Evolutionary conservation across 2,329 filamentous ascomycete species (phyloP).

Genomic region (Chrysoporthe puriensis): DNA sequence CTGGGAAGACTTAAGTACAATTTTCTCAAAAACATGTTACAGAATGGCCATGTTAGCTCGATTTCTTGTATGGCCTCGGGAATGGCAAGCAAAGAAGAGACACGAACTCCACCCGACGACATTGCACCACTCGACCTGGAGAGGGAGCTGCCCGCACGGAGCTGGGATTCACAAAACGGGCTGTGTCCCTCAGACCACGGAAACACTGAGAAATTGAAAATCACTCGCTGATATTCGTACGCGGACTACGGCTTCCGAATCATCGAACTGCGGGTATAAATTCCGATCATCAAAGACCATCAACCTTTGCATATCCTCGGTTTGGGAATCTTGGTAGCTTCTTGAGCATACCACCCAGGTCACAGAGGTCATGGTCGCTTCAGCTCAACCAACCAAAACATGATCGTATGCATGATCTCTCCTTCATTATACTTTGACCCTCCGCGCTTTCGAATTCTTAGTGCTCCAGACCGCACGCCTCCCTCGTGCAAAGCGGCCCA

Average conservation of each 20-base stretch:
- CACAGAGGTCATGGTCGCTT: too few species aligned
- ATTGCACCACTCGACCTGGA: not conserved
- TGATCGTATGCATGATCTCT: not conserved
- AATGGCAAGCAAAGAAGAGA: not conserved
- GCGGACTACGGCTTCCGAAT: not conserved
- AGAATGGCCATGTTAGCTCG: not conserved
- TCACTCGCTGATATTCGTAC: not conserved
- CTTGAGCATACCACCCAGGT: too few species aligned
- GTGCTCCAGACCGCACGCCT: conserved; percentile 3
- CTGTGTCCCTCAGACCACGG: not conserved
- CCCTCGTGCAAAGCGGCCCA: conserved; percentile 12
- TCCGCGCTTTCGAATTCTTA: too few species aligned
- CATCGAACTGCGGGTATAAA: not conserved
- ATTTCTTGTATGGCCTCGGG: not conserved
- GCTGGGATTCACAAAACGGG: not conserved
- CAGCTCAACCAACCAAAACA: too few species aligned
- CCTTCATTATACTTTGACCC: not conserved
- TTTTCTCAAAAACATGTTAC: not conserved
- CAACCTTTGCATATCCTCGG: too few species aligned
- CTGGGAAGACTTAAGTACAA: not conserved
- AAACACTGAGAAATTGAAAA: not conserved
- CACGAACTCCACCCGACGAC: not conserved
- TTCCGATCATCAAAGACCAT: too few species aligned
- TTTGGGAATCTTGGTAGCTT: too few species aligned
- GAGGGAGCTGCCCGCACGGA: too few species aligned